A percentile compares a stretch with the other conserved stretches of the same genome.
Evolutionary conservation across 441 rosid species (phyloP).

Genomic region (Adansonia gregorii): DNA sequence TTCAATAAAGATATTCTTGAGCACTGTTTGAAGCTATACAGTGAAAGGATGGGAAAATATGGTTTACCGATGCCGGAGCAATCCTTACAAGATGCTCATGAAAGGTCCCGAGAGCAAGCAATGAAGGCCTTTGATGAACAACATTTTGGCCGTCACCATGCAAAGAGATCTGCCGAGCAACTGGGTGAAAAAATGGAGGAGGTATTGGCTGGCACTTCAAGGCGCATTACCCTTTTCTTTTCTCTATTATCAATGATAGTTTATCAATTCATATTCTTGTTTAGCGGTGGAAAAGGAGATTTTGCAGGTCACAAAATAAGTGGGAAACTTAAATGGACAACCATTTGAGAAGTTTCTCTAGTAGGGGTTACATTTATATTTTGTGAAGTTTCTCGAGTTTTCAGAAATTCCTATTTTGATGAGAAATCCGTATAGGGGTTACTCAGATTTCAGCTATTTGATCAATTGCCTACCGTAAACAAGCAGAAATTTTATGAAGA

Average conservation of each 20-base stretch:
- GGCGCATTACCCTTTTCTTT: background rate
- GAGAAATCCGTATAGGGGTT: background rate
- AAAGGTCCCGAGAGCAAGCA: conserved; percentile 57
- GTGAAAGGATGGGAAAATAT: conserved; percentile 64
- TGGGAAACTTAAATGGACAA: conserved; percentile 7
- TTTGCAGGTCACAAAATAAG: background rate
- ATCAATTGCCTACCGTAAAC: background rate
- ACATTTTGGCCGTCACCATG: conserved; percentile 96
- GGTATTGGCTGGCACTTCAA: conserved; percentile 49
- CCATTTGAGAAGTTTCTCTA: background rate
- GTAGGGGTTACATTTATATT: background rate
- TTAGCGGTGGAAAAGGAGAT: background rate
- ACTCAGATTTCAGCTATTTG: background rate
- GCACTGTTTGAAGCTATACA: conserved; percentile 78
- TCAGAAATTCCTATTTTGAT: background rate
- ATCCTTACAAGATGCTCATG: conserved; percentile 69
- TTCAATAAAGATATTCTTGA: conserved; percentile 93
- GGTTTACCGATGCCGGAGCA: conserved; percentile 68
- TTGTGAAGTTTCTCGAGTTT: conserved; percentile 11
- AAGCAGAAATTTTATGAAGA: background rate
- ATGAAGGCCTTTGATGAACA: conserved; percentile 76
- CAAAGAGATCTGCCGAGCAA: conserved; percentile 75
- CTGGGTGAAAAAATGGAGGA: conserved; percentile 77
- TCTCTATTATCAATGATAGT: background rate
- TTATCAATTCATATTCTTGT: background rate